Conservation (phyloP, 345 rosid genomes). For the Salix exigua region DNA sequence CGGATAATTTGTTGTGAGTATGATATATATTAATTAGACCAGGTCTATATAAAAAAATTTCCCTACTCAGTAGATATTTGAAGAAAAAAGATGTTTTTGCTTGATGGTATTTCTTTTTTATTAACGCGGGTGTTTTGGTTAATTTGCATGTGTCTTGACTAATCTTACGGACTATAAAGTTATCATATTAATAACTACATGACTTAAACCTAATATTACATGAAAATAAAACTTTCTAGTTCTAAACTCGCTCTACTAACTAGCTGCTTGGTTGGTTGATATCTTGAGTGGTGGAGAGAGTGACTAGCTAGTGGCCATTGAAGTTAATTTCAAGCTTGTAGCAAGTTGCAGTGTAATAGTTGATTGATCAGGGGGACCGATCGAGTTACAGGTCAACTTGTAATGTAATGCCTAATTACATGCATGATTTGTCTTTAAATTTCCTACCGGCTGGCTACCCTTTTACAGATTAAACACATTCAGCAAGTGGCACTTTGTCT, state of each 20-base stretch:
- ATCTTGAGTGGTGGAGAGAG: neutral
- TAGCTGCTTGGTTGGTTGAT: too few species aligned
- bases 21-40: neutral
- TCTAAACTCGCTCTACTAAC: too few species aligned
- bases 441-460: neutral
- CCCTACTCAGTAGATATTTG: neutral
- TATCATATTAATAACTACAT: too few species aligned
- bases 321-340: neutral
- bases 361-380: neutral
- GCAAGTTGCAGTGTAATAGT: neutral
- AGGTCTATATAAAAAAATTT: too few species aligned
- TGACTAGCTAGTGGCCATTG: neutral
- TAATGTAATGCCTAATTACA: neutral
- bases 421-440: neutral
- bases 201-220: accelerated
- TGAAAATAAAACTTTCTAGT: too few species aligned
- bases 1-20: neutral
- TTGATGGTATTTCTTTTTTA: neutral
- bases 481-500: neutral
- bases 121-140: accelerated
- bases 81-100: neutral
- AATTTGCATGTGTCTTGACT: accelerated
- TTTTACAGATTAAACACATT: neutral
- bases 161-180: too few species aligned
- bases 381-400: neutral